These are phyloP conservation scores for Xylaria polymorpha DNA, from an alignment of 2,329 filamentous ascomycete genomes.

Conservation along the genomic window DNA sequence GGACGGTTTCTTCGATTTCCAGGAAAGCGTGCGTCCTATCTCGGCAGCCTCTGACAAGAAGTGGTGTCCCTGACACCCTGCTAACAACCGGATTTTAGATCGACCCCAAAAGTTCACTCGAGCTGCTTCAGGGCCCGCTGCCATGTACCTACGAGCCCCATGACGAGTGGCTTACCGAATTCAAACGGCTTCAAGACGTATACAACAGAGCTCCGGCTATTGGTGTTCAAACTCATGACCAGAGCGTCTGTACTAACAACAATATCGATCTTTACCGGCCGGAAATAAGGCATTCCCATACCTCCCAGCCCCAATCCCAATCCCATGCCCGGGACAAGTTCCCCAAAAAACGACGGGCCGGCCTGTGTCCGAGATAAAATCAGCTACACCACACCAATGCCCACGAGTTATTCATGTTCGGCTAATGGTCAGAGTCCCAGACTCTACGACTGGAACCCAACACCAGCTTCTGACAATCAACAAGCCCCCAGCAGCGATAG, in stretches of 20 bases:
- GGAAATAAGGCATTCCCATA: not conserved
- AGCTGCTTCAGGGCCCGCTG: slow-evolving; percentile 3
- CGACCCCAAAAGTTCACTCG: slow-evolving; percentile 18
- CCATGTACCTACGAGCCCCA: slow-evolving; percentile 7
- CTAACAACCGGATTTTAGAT: slow-evolving; percentile 10
- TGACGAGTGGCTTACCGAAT: slow-evolving; percentile 26
- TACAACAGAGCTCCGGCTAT: slow-evolving; percentile 4
- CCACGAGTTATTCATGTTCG: not conserved
- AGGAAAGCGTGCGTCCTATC: slow-evolving; percentile 13
- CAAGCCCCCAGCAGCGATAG: not conserved
- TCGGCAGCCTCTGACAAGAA: not conserved
- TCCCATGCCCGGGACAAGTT: not conserved
- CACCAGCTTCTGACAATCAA: not conserved
- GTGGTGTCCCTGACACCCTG: not conserved
- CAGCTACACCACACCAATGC: not conserved
- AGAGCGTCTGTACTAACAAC: not conserved
- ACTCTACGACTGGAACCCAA: not conserved
- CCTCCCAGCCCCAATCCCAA: not conserved
- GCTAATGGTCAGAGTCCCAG: not conserved
- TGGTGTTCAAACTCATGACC: not conserved
- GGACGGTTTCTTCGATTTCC: slow-evolving; percentile 17
- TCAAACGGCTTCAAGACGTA: slow-evolving; percentile 18
- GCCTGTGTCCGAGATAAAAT: not conserved
- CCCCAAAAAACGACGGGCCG: not conserved
- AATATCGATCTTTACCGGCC: not conserved